Percentiles rank a stretch among this genome's conserved stretches.
These are phyloP conservation scores for Albifimbria verrucaria DNA, from an alignment of 2,329 filamentous ascomycete genomes.

Conservation along the genomic window DNA sequence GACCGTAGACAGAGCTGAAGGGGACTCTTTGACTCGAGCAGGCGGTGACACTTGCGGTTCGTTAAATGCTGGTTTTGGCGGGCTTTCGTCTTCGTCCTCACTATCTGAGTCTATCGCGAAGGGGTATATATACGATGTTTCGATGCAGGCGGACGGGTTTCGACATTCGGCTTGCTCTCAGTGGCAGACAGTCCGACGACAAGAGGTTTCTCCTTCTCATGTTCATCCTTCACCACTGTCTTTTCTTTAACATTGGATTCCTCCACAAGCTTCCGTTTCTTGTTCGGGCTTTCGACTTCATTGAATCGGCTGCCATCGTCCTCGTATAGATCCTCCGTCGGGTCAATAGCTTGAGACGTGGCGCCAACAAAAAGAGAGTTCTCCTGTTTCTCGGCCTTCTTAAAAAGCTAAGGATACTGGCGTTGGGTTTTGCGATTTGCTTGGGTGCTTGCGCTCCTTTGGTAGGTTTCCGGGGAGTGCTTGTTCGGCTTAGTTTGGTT, in stretches of 20 bases:
- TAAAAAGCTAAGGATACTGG: slow-evolving; percentile 74
- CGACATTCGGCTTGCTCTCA: slow-evolving; percentile 6
- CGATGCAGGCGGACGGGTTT: not conserved
- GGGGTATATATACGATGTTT: slow-evolving; percentile 37
- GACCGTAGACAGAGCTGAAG: not conserved
- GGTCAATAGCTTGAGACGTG: slow-evolving; percentile 11
- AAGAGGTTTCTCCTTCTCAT: slow-evolving; percentile 1
- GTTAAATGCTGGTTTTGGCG: no score
- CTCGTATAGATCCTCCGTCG: slow-evolving; percentile 24
- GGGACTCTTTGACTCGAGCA: not conserved
- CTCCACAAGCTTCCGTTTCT: slow-evolving; percentile 25
- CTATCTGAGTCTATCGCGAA: slow-evolving; percentile 70
- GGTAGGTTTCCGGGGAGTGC: slow-evolving; percentile 28
- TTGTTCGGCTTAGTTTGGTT: slow-evolving; percentile 27
- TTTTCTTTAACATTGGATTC: slow-evolving; percentile 7
- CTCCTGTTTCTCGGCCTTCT: slow-evolving; percentile 61
- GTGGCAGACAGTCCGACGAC: slow-evolving; percentile 24
- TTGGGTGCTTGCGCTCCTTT: slow-evolving; percentile 21
- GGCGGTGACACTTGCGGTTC: not conserved
- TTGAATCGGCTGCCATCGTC: slow-evolving; percentile 27
- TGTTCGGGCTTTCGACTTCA: slow-evolving; percentile 29
- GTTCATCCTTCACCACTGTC: not conserved
- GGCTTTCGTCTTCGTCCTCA: slow-evolving; percentile 34
- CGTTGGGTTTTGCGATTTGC: slow-evolving; percentile 46
- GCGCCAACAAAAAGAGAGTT: slow-evolving; percentile 54